Percentiles rank a stretch among this genome's conserved stretches.
Conservation (phyloP, 163 green algal species). For the Scenedesmus sp. region DNA sequence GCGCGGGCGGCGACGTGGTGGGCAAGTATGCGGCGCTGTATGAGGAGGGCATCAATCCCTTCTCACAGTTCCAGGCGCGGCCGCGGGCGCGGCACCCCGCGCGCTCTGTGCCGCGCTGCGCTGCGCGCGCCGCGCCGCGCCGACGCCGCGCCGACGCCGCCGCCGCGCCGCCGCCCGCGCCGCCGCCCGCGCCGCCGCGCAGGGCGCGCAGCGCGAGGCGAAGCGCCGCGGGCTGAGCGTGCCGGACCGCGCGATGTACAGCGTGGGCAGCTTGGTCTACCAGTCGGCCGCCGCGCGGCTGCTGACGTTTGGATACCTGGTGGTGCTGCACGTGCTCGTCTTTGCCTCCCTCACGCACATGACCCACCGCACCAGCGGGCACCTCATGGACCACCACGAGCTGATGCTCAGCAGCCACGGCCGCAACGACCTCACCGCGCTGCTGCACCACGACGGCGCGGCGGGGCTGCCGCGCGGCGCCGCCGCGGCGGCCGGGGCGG, state of each 20-base stretch:
- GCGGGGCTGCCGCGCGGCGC: background rate
- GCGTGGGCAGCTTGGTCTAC: conserved; percentile 69
- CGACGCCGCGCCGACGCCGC: too few relatives aligned
- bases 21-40: conserved; percentile 80
- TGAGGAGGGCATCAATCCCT: conserved; percentile 86
- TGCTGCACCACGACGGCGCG: conserved; percentile 27
- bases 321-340: conserved; percentile 83
- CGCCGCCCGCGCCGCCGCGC: conserved; percentile 3
- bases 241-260: conserved; percentile 67
- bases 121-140: too few relatives aligned
- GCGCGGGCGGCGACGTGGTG: conserved; percentile 61
- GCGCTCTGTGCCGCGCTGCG: background rate
- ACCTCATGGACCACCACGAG: conserved; percentile 42
- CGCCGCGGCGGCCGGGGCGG: background rate
- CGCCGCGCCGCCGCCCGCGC: too few relatives aligned
- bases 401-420: conserved; percentile 15
- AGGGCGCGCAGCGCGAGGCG: conserved; percentile 60
- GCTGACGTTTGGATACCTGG: conserved; percentile 82
- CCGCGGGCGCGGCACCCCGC: too few relatives aligned
- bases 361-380: conserved; percentile 52
- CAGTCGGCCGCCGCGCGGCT: conserved; percentile 70
- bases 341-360: conserved; percentile 65
- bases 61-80: conserved; percentile 84
- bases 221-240: conserved; percentile 63
- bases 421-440: conserved; percentile 36